Evolutionary conservation across 345 rosid species (phyloP).

Genomic region (Rubroshorea leprosula): DNA sequence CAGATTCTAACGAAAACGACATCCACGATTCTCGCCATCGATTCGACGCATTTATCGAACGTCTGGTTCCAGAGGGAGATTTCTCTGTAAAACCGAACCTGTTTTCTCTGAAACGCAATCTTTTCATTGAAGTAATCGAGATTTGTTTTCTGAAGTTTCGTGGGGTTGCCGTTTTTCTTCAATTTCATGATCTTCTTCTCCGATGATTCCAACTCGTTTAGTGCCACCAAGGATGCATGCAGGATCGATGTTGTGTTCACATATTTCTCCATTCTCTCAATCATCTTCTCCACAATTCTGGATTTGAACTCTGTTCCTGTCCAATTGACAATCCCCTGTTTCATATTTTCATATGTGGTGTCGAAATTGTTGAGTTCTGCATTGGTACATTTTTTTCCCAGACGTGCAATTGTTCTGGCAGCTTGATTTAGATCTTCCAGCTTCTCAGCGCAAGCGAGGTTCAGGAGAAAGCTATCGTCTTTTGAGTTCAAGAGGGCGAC

Average conservation of each 20-base stretch:
- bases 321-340: conserved; percentile 20
- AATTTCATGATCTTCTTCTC: conserved; percentile 31
- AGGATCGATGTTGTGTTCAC: conserved; percentile 25
- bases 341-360: conserved; percentile 20
- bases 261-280: conserved; percentile 38
- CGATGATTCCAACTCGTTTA: conserved; percentile 31
- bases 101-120: conserved; percentile 27
- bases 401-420: conserved; percentile 22
- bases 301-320: conserved; percentile 19
- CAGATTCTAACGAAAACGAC: conserved; percentile 32
- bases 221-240: conserved; percentile 19
- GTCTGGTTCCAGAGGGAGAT: conserved; percentile 41
- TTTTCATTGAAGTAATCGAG: conserved; percentile 25
- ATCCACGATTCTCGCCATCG: conserved; percentile 27
- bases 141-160: conserved; percentile 12
- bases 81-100: conserved; percentile 26
- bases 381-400: conserved; percentile 32
- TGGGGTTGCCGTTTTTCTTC: conserved; percentile 15
- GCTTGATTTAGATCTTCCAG: conserved; percentile 37
- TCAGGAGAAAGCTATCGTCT: conserved; percentile 30
- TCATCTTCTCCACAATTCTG: conserved; percentile 15
- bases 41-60: conserved; percentile 27
- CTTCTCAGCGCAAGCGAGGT: conserved; percentile 37
- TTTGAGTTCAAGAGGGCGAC: conserved; percentile 32
- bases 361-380: conserved; percentile 21